Base-by-base conservation (phyloP, 2,329 filamentous ascomycete species). In the Cephalotrichum gorgonifer region DNA sequence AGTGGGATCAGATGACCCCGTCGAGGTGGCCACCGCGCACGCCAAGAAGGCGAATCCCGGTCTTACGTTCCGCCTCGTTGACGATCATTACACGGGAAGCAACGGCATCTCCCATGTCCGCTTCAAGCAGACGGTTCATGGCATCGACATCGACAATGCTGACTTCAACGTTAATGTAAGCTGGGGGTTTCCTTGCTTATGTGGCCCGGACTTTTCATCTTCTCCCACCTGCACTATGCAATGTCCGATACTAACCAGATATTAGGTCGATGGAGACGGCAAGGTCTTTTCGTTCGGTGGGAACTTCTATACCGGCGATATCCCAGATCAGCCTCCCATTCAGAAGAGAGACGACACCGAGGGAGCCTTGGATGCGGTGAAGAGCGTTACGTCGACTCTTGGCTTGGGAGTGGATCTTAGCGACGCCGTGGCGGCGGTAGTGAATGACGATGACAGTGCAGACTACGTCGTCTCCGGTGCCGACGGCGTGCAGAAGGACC, bases 141-240 rank as follows among this genome's bases (percentile, higher is more conserved):
- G 72, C 1, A 58, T 81, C 23, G 78, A 81, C 52, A 72, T 82
- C 51, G 78, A 80, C 55, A 81, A 81, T 55, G 75, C 73, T 1
- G 74, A 78, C 56, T 78, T 79, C 56, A 79, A 79, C 47, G 74
- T 81, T 44, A 81, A 81, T 53, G 74, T 79, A 55, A 64, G 74
- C 27, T 33, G n/a, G n/a, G n/a, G n/a, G n/a, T n/a, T n/a, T n/a
- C n/a, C n/a, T n/a, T n/a, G n/a, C n/a, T n/a, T n/a, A n/a, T n/a
- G n/a, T n/a, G n/a, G n/a, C n/a, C n/a, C n/a, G n/a, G n/a, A n/a
- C n/a, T n/a, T n/a, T n/a, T n/a, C 35, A 39, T 9, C 7, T 11
- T 20, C 17, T 9, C 35, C 35, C n/a, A 22, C 22, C 35, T 9
- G 6, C 6, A 17, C 20, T 6, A 6, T 33, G 30, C 12, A 7